Evolutionary conservation across 108 stramenopile genomes (phyloP).

Genomic region (Aurantiochytrium sp.): DNA sequence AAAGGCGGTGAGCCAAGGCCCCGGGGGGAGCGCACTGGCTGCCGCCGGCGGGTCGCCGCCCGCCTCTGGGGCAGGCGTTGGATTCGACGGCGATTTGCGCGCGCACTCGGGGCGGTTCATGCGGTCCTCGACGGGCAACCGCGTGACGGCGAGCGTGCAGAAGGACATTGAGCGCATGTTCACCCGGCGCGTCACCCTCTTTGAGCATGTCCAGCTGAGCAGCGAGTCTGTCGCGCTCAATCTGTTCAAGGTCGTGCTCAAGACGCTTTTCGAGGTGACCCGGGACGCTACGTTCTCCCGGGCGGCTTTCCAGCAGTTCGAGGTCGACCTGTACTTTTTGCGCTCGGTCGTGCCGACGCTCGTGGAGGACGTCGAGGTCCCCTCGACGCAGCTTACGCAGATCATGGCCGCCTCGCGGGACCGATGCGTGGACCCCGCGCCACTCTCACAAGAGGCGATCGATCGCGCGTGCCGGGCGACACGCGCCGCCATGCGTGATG

Average conservation of each 20-base stretch:
- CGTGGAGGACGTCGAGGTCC: not conserved
- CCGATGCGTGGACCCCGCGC: not conserved
- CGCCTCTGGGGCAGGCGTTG: not conserved
- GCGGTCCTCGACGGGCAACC: not conserved
- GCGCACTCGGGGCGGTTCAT: not conserved
- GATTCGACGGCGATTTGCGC: not conserved
- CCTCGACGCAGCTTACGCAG: not conserved
- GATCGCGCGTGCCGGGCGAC: not conserved
- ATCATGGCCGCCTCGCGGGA: conserved; percentile 4
- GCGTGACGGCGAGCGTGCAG: not conserved
- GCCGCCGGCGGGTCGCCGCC: no score
- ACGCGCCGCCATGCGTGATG: not conserved
- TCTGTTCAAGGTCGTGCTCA: not conserved
- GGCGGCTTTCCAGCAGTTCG: not conserved
- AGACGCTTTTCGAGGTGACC: not conserved
- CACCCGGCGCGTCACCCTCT: not conserved
- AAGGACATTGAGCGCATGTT: conserved; percentile 30
- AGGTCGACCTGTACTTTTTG: conserved; percentile 10
- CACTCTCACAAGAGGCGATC: not conserved
- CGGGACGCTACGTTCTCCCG: not conserved
- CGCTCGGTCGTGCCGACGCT: not conserved
- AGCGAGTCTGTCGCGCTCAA: not conserved
- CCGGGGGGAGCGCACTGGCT: no score
- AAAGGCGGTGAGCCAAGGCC: not conserved
- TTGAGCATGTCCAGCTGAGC: not conserved